Evolutionary conservation across 371 early-diverging fungal genomes (phyloP), one percentile per base, ranked within the genome.

Genomic region (Nematocida sp.): DNA sequence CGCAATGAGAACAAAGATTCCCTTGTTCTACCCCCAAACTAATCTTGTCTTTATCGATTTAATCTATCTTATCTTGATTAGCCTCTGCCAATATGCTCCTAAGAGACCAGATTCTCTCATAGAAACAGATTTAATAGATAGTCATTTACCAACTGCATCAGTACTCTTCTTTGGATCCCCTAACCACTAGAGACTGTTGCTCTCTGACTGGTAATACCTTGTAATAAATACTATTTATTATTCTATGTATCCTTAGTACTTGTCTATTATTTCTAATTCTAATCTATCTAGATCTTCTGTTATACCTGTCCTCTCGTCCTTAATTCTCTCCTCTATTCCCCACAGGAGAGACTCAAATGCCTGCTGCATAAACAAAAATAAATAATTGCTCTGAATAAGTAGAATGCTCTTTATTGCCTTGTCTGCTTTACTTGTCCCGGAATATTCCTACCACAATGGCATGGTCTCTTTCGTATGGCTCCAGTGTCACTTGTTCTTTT

Each of bases 381-480:
- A 13, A 17, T 57, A 13, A 34, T 57, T 11, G 7, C n/a, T 15
- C 45, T 15, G n/a, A 43, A 43, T 43, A 43, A 11, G 9, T 41
- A 11, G 9, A 13, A 11, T 41, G 9, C n/a, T 41, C n/a, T 41
- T n/a, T n/a, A n/a, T 41, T n/a, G 9, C 43, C 11, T 29, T 55
- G 21, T 32, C 21, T 34, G 7, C 53, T 49, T n/a, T 53, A 48
- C 1, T 23, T 19, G 41, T 52, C 54, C 54, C 67, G 75, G 62
- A 75, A 83, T 35, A 74, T 87, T 74, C 97, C 99, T 64, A 95
- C 89, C 55, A 98, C 95, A 46, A 99, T 86, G 70, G 95, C 96
- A 89, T 99, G 99, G 85, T 97, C 98, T 86, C 96, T 90, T 86
- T 99, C 98, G 83, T 95, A 99, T 54, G 99, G 99, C 85, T 99